Evolutionary conservation across 2,329 filamentous ascomycete species (phyloP), one percentile per base, ranked within the genome.

Genomic region (Aspergillus sp.): DNA sequence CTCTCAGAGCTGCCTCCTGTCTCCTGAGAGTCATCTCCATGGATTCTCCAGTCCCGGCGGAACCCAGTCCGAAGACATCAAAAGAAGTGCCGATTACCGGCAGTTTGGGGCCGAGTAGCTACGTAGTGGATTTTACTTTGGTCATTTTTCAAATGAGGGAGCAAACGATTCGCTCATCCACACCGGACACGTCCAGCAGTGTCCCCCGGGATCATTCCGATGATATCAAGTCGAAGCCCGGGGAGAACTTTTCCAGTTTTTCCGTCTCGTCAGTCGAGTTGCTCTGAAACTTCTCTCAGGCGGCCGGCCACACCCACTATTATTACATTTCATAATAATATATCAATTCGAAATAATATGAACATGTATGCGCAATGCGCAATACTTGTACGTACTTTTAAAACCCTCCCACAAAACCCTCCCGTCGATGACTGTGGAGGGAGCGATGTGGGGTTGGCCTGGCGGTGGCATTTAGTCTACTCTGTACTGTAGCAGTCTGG

Each of bases 41-140:
- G 17, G 40, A 17, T 31, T 19, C 21, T 40, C 15, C 15, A 41
- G 2, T 6, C 35, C 21, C 50, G 50, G 50, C 46, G 31, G 4
- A 50, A 33, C 35, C 33, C 39, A 35, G 24, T 45, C 53, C 51
- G 55, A 49, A 40, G 27, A 27, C 27, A 31, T 31, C 23, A 31
- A 31, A 31, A 21, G 21, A 56, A 56, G 43, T 21, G 43, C 59
- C 59, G 59, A 55, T 52, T 37, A 47, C 51, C 53, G 53, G 53
- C 54, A 35, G 37, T 58, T 54, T 39, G n/a, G 19, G 24, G 11
- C 14, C 9, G 24, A 52, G 15, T 14, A 11, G 27, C 27, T 31
- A 21, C 21, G 21, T 21, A 8, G 4, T 23, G 17, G 19, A 39
- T 48, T 55, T 15, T n/a, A 48, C 40, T 49, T 44, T 31, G 27